These are phyloP conservation scores for Aspergillus indologenus DNA, from an alignment of 495 filamentous ascomycete genomes.

Conservation along the genomic window DNA sequence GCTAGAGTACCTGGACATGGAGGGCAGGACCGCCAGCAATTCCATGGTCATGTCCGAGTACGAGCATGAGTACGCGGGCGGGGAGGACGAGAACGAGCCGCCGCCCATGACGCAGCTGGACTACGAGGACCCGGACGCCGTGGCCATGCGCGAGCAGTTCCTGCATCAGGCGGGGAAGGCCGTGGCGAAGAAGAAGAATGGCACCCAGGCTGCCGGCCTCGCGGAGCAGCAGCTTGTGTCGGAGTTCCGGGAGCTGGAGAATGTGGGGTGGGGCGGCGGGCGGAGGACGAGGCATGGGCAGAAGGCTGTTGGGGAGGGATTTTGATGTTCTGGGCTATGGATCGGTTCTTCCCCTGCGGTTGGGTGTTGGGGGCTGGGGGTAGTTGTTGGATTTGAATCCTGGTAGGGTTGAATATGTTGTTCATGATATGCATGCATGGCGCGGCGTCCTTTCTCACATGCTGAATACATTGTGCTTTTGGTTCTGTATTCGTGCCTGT, in stretches of 20 bases:
- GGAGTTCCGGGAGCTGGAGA: constrained; percentile 35
- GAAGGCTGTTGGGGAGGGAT: constrained; percentile 25
- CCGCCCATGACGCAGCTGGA: constrained; percentile 53
- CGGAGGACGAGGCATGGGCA: constrained; percentile 40
- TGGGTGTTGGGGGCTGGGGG: too few species aligned
- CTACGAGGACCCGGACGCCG: constrained; percentile 52
- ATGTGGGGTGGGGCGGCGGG: constrained; percentile 35
- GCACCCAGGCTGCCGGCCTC: not conserved
- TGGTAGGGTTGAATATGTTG: too few species aligned
- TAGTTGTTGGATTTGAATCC: too few species aligned
- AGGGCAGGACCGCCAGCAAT: constrained; percentile 7
- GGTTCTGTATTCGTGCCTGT: too few species aligned
- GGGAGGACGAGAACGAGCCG: constrained; percentile 32
- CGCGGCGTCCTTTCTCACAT: too few species aligned
- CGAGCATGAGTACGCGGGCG: not conserved
- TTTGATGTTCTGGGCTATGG: constrained; percentile 7
- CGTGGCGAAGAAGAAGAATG: constrained; percentile 25
- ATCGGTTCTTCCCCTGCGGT: not conserved
- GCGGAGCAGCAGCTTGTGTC: constrained; percentile 23
- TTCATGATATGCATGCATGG: too few species aligned
- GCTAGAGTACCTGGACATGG: constrained; percentile 31
- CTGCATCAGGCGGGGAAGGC: constrained; percentile 42
- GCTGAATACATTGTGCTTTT: too few species aligned
- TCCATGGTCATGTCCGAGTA: not conserved
- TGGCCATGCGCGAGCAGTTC: constrained; percentile 48